phyloP scores from a whole-genome alignment of 768 basidiomycete genomes.

The Termitomyces sp. region DNA sequence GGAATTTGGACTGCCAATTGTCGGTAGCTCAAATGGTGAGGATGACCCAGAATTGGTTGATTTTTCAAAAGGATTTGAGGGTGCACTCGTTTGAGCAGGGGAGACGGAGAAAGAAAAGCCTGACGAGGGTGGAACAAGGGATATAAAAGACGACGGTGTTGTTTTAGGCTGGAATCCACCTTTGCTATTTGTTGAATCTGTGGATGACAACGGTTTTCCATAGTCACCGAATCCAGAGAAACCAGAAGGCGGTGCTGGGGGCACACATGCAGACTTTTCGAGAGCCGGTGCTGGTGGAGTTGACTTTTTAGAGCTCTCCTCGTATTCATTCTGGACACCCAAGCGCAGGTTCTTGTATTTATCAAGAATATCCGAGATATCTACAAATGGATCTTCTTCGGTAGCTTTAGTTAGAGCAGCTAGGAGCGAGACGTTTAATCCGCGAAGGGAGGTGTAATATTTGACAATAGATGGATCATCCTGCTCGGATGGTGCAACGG shows the following conservation, averaged over 20 bases:
- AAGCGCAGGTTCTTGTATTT: slow-evolving; percentile 57
- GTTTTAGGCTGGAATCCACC: neutral
- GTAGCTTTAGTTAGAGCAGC: slow-evolving; percentile 55
- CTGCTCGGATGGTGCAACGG: slow-evolving; percentile 16
- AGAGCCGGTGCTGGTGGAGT: slow-evolving; percentile 7
- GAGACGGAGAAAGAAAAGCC: slow-evolving; percentile 7
- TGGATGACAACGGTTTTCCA: neutral
- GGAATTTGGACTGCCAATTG: neutral
- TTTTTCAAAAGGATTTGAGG: neutral
- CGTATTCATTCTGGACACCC: slow-evolving; percentile 54
- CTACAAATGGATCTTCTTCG: slow-evolving; percentile 68
- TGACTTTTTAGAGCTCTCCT: slow-evolving; percentile 23
- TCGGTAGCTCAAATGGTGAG: neutral
- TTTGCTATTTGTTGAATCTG: neutral
- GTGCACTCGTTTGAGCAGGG: neutral
- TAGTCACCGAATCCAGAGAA: slow-evolving; percentile 30
- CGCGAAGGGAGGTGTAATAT: slow-evolving; percentile 70
- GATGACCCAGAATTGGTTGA: neutral
- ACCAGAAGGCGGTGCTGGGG: slow-evolving; percentile 15
- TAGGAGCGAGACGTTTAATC: slow-evolving; percentile 66
- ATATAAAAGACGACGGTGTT: slow-evolving; percentile 1
- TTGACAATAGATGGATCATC: slow-evolving; percentile 37
- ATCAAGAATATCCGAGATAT: slow-evolving; percentile 52
- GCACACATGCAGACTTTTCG: slow-evolving; percentile 16
- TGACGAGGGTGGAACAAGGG: neutral